Evolutionary conservation across 352 stramenopile species (phyloP).

Genomic region (Pythium insidiosum): DNA sequence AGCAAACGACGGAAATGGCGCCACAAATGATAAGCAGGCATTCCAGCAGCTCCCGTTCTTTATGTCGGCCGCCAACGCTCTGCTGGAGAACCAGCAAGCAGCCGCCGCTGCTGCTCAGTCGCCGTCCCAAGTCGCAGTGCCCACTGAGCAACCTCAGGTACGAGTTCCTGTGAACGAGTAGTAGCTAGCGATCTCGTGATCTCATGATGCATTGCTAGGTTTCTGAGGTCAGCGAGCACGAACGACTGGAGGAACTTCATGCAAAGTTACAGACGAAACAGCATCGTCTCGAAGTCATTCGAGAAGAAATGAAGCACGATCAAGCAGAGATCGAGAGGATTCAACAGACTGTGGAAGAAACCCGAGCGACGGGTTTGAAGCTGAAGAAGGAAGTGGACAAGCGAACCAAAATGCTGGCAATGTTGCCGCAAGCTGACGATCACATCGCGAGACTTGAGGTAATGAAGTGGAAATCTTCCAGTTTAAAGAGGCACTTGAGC

Average conservation of each 20-base stretch:
- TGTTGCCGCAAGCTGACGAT: slow-evolving; percentile 51
- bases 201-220: background rate
- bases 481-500: no score
- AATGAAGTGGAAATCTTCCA: no score
- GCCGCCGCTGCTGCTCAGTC: background rate
- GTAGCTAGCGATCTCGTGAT: no score
- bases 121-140: background rate
- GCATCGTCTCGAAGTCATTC: slow-evolving; percentile 8
- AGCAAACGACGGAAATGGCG: no score
- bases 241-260: slow-evolving; percentile 9
- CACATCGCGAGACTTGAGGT: slow-evolving; percentile 70
- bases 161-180: no score
- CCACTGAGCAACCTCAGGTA: background rate
- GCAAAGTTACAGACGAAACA: slow-evolving; percentile 6
- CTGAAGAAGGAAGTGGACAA: slow-evolving; percentile 37
- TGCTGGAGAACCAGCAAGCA: background rate
- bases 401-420: slow-evolving; percentile 48
- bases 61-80: background rate
- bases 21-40: no score
- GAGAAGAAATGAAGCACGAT: slow-evolving; percentile 5
- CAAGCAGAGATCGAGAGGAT: slow-evolving; percentile 6
- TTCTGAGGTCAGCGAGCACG: slow-evolving; percentile 3
- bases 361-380: slow-evolving; percentile 15
- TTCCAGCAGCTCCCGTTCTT: background rate
- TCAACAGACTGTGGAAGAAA: slow-evolving; percentile 15